phyloP scores from a whole-genome alignment of 352 stramenopile species.

The Lagenidium sp. region DNA sequence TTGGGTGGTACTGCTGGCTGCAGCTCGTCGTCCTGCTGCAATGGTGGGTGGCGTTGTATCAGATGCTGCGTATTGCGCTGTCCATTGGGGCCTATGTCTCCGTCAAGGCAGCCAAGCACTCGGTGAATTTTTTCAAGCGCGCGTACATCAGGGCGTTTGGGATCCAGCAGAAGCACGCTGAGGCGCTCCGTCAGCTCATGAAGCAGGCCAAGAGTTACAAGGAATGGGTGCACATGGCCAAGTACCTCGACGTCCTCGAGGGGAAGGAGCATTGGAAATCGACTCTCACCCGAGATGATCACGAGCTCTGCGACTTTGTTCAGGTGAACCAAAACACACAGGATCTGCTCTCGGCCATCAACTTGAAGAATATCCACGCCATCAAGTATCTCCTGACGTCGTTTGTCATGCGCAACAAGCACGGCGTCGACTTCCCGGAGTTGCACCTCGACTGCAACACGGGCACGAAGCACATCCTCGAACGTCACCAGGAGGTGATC shows the following conservation, averaged over 20 bases:
- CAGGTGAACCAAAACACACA: conserved; percentile 35
- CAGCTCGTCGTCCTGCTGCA: conserved; percentile 52
- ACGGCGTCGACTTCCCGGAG: conserved; percentile 38
- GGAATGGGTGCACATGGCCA: conserved; percentile 54
- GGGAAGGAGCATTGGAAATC: conserved; percentile 54
- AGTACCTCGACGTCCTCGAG: conserved; percentile 51
- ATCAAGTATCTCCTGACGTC: conserved; percentile 53
- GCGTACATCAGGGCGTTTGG: conserved; percentile 12
- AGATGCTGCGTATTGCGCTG: conserved; percentile 46
- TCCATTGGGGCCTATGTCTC: conserved; percentile 39
- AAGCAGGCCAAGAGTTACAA: conserved; percentile 37
- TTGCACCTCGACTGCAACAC: conserved; percentile 48
- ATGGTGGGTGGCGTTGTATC: conserved; percentile 57
- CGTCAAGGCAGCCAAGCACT: conserved; percentile 34
- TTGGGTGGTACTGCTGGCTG: conserved; percentile 48
- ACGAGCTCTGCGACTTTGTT: conserved; percentile 51
- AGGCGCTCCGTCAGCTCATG: conserved; percentile 49
- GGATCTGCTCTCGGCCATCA: conserved; percentile 20
- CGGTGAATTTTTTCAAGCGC: conserved; percentile 1
- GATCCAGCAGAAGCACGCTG: conserved; percentile 41
- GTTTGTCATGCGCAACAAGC: conserved; percentile 55
- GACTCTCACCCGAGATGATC: conserved; percentile 26
- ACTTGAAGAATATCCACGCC: conserved; percentile 28
- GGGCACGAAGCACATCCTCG: conserved; percentile 53
- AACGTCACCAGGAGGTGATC: conserved; percentile 36